Percentiles rank a stretch among this genome's conserved stretches.
phyloP scores from a whole-genome alignment of 1,284 basidiomycete genomes.

The Ceratobasidium papillatum region DNA sequence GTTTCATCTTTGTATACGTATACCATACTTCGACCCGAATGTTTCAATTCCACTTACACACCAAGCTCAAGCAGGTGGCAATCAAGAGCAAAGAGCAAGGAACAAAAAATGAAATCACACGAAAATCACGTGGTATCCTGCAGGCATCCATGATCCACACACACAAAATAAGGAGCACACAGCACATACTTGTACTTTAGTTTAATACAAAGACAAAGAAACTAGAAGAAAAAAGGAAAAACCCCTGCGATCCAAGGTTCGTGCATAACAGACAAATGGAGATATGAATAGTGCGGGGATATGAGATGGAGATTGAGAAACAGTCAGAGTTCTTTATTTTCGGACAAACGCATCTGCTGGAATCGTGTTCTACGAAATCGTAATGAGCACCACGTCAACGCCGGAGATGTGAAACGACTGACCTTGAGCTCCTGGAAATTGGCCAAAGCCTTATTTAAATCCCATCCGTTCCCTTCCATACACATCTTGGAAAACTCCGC shows the following conservation, averaged over 20 bases:
- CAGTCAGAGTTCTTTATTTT: slow-evolving; percentile 7
- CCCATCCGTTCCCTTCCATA: slow-evolving; percentile 81
- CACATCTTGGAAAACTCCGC: slow-evolving; percentile 81
- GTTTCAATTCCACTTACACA: too few relatives aligned
- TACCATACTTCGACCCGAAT: too few relatives aligned
- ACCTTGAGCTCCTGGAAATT: slow-evolving; percentile 75
- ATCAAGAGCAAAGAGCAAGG: background rate
- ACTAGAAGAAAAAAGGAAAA: too few relatives aligned
- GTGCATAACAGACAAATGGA: background rate
- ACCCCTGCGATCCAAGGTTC: background rate
- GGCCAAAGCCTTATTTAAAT: slow-evolving; percentile 73
- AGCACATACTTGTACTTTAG: background rate
- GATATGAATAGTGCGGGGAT: background rate
- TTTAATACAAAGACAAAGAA: slow-evolving; percentile 5
- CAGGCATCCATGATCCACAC: background rate
- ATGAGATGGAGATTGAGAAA: background rate
- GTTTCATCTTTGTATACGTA: too few relatives aligned
- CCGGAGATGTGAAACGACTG: slow-evolving; percentile 54
- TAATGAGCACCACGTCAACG: background rate
- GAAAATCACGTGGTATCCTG: background rate
- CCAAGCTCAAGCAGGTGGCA: background rate
- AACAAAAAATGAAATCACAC: too few relatives aligned
- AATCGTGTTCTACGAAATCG: slow-evolving; percentile 45
- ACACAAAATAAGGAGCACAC: background rate
- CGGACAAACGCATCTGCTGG: slow-evolving; percentile 49